A percentile compares a stretch with the other conserved stretches of the same genome.
Evolutionary conservation across 148 eudicot species (phyloP).

Genomic region (Persicaria tinctoria): DNA sequence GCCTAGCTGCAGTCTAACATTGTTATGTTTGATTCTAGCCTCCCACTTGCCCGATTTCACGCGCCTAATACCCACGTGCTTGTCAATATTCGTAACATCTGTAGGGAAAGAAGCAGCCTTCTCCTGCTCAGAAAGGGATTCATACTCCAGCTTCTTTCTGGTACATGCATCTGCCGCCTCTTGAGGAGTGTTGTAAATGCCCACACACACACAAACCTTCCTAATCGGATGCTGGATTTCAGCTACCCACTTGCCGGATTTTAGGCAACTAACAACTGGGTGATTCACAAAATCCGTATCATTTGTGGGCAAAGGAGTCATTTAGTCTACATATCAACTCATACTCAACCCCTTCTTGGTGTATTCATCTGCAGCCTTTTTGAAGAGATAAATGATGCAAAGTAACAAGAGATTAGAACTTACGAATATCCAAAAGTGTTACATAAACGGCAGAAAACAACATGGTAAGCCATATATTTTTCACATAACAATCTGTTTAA

Average conservation of each 20-base stretch:
- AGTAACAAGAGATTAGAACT: background rate
- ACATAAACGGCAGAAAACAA: background rate
- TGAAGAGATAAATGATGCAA: background rate
- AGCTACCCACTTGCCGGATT: background rate
- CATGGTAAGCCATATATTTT: background rate
- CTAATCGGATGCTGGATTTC: background rate
- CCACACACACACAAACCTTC: background rate
- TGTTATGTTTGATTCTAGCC: too few species aligned
- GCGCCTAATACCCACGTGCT: too few species aligned
- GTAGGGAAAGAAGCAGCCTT: too few species aligned
- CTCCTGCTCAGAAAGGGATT: too few species aligned
- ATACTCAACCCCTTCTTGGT: too few species aligned
- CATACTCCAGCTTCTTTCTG: too few species aligned
- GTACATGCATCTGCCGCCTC: background rate
- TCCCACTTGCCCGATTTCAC: background rate
- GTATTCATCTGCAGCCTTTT: too few species aligned
- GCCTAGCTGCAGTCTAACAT: too few species aligned
- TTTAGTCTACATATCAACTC: background rate
- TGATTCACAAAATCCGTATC: background rate
- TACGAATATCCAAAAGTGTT: background rate
- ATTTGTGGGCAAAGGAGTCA: background rate
- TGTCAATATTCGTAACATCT: too few species aligned
- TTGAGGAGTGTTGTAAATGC: background rate
- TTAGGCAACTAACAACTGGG: background rate
- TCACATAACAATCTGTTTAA: background rate